These are phyloP conservation scores for Didymella segeticola DNA, from an alignment of 2,329 filamentous ascomycete genomes.

Conservation along the genomic window DNA sequence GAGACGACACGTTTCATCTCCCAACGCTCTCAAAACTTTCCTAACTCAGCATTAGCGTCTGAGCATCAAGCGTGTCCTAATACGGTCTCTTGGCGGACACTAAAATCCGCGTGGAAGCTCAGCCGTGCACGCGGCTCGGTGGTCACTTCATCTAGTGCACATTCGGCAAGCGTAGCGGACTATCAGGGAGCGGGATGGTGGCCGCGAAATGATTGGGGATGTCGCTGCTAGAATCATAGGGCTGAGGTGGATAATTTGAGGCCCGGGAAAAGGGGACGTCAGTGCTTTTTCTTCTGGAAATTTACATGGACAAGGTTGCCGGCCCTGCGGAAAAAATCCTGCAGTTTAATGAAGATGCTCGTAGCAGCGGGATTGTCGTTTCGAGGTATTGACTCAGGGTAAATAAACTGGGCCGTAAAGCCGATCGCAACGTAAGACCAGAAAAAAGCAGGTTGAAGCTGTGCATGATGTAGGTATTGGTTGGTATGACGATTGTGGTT, in stretches of 20 bases:
- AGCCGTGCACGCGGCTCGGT: slow-evolving; percentile 25
- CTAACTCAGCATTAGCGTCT: slow-evolving; percentile 15
- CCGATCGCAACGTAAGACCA: slow-evolving; percentile 14
- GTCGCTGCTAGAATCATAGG: slow-evolving; percentile 16
- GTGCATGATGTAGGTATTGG: slow-evolving; percentile 4
- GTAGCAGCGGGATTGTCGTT: slow-evolving; percentile 11
- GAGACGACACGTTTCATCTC: slow-evolving; percentile 20
- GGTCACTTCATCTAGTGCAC: slow-evolving; percentile 12
- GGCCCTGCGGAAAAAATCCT: slow-evolving; percentile 21
- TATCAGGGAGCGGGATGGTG: slow-evolving; percentile 17
- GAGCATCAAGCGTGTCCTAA: slow-evolving; percentile 13
- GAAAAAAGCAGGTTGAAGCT: slow-evolving; percentile 10
- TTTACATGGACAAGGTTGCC: slow-evolving; percentile 27
- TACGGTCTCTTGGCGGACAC: slow-evolving; percentile 15
- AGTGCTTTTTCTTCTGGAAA: slow-evolving; percentile 28
- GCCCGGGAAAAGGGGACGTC: slow-evolving; percentile 27
- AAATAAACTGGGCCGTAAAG: slow-evolving; percentile 14
- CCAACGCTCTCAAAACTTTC: slow-evolving; percentile 18
- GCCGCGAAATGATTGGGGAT: slow-evolving; percentile 23
- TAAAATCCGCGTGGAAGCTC: slow-evolving; percentile 31
- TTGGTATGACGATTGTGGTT: not conserved
- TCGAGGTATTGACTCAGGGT: slow-evolving; percentile 13
- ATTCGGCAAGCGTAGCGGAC: slow-evolving; percentile 14
- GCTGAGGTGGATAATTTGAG: slow-evolving; percentile 17
- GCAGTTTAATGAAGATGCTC: slow-evolving; percentile 17